Conservation (phyloP, 108 stramenopile genomes). For the Skeletonema menzelii region DNA sequence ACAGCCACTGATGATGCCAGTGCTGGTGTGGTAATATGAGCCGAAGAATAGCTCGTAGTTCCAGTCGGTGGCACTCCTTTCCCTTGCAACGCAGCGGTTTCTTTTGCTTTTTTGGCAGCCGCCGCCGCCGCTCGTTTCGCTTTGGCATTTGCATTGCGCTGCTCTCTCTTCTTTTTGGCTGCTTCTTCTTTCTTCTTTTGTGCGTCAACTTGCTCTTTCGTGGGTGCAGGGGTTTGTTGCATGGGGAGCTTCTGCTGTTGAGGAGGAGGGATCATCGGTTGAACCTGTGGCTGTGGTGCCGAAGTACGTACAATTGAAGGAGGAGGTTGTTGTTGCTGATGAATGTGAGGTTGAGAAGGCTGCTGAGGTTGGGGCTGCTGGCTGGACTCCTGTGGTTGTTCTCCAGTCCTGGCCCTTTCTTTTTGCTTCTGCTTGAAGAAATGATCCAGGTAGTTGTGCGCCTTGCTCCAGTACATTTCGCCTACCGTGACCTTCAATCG, state of each 20-base stretch:
- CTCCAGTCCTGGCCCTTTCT: slow-evolving; percentile 1
- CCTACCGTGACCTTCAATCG: slow-evolving; percentile 65
- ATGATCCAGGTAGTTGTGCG: slow-evolving; percentile 58
- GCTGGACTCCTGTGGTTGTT: background rate
- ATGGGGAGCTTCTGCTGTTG: background rate
- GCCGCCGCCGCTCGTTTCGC: slow-evolving; percentile 33
- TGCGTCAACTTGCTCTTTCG: slow-evolving; percentile 15
- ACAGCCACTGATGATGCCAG: background rate
- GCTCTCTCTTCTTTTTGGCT: slow-evolving; percentile 12
- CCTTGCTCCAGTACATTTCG: slow-evolving; percentile 74
- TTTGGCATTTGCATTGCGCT: slow-evolving; percentile 18
- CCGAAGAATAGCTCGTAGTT: background rate
- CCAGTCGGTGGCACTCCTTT: background rate
- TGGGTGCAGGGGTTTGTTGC: background rate
- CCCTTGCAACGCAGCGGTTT: slow-evolving; percentile 10
- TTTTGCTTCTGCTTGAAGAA: slow-evolving; percentile 63
- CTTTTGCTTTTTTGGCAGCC: slow-evolving; percentile 32
- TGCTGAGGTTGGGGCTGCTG: background rate
- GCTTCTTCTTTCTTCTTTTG: slow-evolving; percentile 12
- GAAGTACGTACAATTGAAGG: slow-evolving; percentile 10
- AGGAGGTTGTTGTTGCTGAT: slow-evolving; percentile 15
- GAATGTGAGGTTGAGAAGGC: background rate
- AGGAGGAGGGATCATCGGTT: background rate
- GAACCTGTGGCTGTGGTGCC: slow-evolving; percentile 5
- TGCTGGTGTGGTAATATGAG: background rate